Conservation (phyloP, 306 rosid species). For the Trifolium pratense region DNA sequence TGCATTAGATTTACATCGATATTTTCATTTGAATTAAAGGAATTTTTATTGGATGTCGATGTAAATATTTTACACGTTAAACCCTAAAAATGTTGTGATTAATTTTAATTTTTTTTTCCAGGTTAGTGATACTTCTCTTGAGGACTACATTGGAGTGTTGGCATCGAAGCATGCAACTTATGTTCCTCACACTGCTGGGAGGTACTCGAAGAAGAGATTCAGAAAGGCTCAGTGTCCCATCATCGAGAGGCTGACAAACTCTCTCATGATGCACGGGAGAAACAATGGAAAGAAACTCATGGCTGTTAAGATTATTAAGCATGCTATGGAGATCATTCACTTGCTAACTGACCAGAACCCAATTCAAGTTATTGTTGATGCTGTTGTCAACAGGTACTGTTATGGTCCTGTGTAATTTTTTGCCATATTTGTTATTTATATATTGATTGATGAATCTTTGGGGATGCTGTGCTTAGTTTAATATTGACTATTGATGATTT, state of each 20-base stretch:
- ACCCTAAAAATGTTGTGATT: not conserved
- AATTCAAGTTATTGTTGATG: conserved; percentile 67
- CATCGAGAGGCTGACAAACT: conserved; percentile 70
- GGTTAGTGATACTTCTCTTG: conserved; percentile 59
- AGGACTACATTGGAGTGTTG: conserved; percentile 60
- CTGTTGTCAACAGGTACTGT: conserved; percentile 62
- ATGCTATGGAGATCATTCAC: conserved; percentile 72
- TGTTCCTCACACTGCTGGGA: conserved; percentile 75
- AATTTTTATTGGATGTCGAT: no score
- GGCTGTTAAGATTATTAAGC: conserved; percentile 66
- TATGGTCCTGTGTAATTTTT: not conserved
- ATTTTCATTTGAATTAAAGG: no score
- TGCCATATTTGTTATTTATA: not conserved
- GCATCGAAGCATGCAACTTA: conserved; percentile 65
- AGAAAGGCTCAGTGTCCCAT: conserved; percentile 74
- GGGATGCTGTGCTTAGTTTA: not conserved
- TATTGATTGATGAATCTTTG: not conserved
- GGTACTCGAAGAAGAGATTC: conserved; percentile 65
- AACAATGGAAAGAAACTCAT: conserved; percentile 69
- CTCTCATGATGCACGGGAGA: conserved; percentile 72
- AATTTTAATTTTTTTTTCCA: not conserved
- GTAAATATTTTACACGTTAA: no score
- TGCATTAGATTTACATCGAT: no score
- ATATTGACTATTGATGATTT: not conserved
- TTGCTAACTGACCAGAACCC: conserved; percentile 67